Evolutionary conservation across 2,329 filamentous ascomycete species (phyloP).

Genomic region (Cryphonectria japonica): DNA sequence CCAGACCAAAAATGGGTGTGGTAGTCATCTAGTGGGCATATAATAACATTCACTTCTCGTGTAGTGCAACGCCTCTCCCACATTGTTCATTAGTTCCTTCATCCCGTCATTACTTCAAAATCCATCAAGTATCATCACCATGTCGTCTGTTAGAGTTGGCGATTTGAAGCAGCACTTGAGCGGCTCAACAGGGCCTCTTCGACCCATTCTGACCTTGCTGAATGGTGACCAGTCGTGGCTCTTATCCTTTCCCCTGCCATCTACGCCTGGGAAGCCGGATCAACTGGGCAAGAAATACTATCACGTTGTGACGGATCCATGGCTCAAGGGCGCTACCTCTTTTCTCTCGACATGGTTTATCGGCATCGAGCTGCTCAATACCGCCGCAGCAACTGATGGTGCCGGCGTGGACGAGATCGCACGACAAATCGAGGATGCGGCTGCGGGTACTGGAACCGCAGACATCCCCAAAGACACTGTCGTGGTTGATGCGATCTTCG

Average conservation of each 20-base stretch:
- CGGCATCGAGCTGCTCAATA: constrained; percentile 8
- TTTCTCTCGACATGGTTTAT: constrained; percentile 24
- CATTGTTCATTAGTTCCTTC: background rate
- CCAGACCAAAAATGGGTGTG: background rate
- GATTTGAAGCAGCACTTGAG: background rate
- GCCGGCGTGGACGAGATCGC: constrained; percentile 28
- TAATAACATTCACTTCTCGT: background rate
- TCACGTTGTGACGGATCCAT: constrained; percentile 20
- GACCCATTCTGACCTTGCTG: background rate
- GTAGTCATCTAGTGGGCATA: background rate
- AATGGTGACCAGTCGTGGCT: constrained; percentile 17
- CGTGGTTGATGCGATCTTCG: constrained; percentile 29
- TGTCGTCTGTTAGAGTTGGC: background rate
- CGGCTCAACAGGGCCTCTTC: background rate
- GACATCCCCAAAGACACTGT: too few species aligned
- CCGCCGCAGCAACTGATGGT: constrained; percentile 22
- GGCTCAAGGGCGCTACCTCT: constrained; percentile 16
- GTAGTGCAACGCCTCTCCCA: background rate
- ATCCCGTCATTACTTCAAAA: background rate
- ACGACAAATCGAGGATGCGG: constrained; percentile 29
- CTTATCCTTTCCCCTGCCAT: constrained; percentile 7
- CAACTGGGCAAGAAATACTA: constrained; percentile 3
- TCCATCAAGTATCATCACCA: background rate
- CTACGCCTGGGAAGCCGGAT: background rate
- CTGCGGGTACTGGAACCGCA: background rate